Evolutionary conservation across 768 basidiomycete genomes (phyloP), one percentile per base, ranked within the genome.

Genomic region (Lactarius sanguifluus): DNA sequence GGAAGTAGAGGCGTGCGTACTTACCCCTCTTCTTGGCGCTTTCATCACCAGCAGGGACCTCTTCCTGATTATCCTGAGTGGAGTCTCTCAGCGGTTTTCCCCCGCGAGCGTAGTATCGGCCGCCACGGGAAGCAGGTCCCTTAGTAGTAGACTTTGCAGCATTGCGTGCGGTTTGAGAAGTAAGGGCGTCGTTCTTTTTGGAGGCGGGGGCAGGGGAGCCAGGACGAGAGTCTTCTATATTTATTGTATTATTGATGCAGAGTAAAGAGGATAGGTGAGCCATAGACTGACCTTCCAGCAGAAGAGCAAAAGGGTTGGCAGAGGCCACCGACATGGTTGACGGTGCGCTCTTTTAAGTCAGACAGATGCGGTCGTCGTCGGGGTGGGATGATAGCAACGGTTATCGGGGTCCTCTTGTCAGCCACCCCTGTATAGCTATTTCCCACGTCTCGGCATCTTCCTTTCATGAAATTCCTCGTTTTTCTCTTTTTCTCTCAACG

Each of bases 281-380:
- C 62, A 57, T 55, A 69, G 34, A 84, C 81, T 67, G 71, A 92
- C 91, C 89, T 76, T 12, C 45, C 9, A 88, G 87, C 78, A 93
- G 82, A 79, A 92, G 74, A 78, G 91, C 86, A 81, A 93, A 94
- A 71, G 88, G 88, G 81, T 92, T 93, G 85, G 81, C 87, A 76
- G 86, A 86, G 81, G 89, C 91, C 86, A 93, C 91, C 90, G 91
- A 92, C 91, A 94, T 92, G 75, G 78, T 85, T 79, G 84, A 81
- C 84, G 86, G 86, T 83, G 86, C 84, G 82, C 77, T 79, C 81
- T 82, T 50, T 80, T 36, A 56, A 64, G 59, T 71, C 71, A 69
- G 62, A 73, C 71, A 69, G n/a, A 25, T 28, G 58, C 25, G 32
- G 32, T 32, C 25, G 52, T 23, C 23, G 59, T 57, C 50, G 32